Conservation (phyloP, 108 stramenopile genomes). For the Cylindrotheca fusiformis region DNA sequence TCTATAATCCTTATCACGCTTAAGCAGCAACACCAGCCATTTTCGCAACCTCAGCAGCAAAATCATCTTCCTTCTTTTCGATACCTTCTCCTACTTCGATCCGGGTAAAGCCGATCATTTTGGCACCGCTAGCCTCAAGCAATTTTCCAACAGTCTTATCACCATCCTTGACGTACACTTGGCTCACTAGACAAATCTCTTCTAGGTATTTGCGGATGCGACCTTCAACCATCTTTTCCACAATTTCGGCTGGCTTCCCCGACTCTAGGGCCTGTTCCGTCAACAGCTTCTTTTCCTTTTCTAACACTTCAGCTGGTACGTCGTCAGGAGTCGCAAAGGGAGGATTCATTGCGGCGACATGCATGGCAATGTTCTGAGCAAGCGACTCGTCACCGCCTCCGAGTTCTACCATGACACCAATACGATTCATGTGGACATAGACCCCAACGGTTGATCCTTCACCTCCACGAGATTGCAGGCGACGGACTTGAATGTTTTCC, state of each 20-base stretch:
- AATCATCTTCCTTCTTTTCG: slow-evolving; percentile 72
- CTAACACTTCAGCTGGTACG: slow-evolving; percentile 60
- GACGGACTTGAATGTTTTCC: slow-evolving; percentile 61
- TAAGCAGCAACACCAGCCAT: slow-evolving; percentile 47
- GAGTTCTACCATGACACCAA: slow-evolving; percentile 53
- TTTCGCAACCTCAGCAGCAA: slow-evolving; percentile 71
- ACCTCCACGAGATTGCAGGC: slow-evolving; percentile 37
- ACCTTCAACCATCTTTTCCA: slow-evolving; percentile 74
- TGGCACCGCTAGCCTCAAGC: slow-evolving; percentile 60
- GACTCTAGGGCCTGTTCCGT: slow-evolving; percentile 41
- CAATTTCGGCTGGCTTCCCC: slow-evolving; percentile 66
- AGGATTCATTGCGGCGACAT: slow-evolving; percentile 61
- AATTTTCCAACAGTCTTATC: slow-evolving; percentile 70
- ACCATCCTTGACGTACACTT: slow-evolving; percentile 65
- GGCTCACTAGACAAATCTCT: slow-evolving; percentile 66
- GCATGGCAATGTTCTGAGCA: slow-evolving; percentile 52
- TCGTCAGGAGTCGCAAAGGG: slow-evolving; percentile 59
- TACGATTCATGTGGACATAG: slow-evolving; percentile 59
- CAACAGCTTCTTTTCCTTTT: slow-evolving; percentile 52
- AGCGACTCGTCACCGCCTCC: slow-evolving; percentile 46
- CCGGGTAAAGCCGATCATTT: slow-evolving; percentile 67
- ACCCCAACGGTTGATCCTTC: slow-evolving; percentile 40
- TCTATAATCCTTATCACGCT: too few relatives aligned
- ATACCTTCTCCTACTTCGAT: slow-evolving; percentile 75
- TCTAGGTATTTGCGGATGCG: slow-evolving; percentile 76